These are phyloP conservation scores for Blastobotrys buckinghamii DNA, from an alignment of 1,139 yeast genomes.

Conservation along the genomic window DNA sequence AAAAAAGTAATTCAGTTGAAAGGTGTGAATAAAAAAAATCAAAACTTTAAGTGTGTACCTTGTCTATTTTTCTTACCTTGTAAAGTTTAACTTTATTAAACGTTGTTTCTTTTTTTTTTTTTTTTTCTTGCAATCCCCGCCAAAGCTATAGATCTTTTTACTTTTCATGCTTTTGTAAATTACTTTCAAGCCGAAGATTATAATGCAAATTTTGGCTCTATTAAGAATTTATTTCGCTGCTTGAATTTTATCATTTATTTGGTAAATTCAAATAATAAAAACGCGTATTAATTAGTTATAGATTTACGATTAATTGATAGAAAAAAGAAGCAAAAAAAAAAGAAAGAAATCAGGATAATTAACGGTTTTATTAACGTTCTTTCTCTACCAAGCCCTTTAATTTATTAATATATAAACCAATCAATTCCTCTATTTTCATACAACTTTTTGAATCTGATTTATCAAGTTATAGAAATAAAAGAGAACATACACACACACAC, in stretches of 20 bases:
- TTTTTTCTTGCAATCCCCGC: conserved; percentile 3
- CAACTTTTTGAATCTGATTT: too few relatives aligned
- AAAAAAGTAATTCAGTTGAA: not conserved
- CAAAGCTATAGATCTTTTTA: not conserved
- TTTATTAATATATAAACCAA: not conserved
- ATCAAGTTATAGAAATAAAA: too few relatives aligned
- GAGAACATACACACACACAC: not conserved
- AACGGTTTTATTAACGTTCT: too few relatives aligned
- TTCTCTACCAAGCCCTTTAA: too few relatives aligned
- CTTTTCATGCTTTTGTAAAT: not conserved
- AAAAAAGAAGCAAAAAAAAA: too few relatives aligned
- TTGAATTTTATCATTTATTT: not conserved
- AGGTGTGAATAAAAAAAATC: not conserved
- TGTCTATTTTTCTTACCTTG: too few relatives aligned
- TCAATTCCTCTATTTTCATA: too few relatives aligned
- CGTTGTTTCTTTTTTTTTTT: too few relatives aligned
- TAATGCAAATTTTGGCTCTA: conserved; percentile 4
- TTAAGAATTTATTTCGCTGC: not conserved
- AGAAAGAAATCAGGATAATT: too few relatives aligned
- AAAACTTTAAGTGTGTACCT: not conserved
- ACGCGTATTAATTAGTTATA: too few relatives aligned
- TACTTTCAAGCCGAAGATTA: not conserved
- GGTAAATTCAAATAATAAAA: not conserved
- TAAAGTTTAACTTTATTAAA: too few relatives aligned
- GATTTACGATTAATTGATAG: too few relatives aligned